Conservation (phyloP, 2,329 filamentous ascomycete genomes). For the Neurospora crassa region DNA sequence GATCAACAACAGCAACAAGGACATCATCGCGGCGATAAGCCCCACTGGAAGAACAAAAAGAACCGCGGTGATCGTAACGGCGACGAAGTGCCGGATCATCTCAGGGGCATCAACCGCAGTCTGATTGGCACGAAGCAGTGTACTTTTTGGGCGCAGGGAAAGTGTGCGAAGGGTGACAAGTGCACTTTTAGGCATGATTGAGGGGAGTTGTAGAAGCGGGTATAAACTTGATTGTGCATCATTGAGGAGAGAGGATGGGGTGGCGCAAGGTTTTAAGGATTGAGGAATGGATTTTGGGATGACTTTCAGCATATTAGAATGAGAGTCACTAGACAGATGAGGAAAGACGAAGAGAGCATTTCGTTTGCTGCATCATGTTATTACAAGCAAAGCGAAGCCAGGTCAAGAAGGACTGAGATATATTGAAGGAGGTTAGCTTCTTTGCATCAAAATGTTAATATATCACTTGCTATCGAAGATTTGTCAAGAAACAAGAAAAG, state of each 20-base stretch:
- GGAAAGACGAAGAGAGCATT: not conserved
- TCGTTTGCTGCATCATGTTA: not conserved
- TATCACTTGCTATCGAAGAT: not conserved
- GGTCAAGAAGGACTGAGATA: not conserved
- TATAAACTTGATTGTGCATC: no score
- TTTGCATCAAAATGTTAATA: not conserved
- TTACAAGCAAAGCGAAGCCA: not conserved
- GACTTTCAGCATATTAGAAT: not conserved
- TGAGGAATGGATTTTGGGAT: not conserved
- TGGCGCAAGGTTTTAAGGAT: not conserved
- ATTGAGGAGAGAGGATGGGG: no score
- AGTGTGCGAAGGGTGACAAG: slow-evolving; percentile 62
- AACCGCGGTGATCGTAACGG: slow-evolving; percentile 1
- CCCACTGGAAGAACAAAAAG: slow-evolving; percentile 18
- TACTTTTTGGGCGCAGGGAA: slow-evolving; percentile 60
- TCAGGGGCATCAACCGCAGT: slow-evolving; percentile 42
- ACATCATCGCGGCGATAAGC: slow-evolving; percentile 11
- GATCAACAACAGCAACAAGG: not conserved
- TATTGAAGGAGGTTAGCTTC: not conserved
- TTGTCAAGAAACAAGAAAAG: not conserved
- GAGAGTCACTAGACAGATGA: not conserved
- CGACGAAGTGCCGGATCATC: slow-evolving; percentile 21
- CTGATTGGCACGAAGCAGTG: slow-evolving; percentile 59
- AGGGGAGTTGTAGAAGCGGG: not conserved
- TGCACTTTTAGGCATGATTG: slow-evolving; percentile 65